Base-by-base conservation (phyloP, 2,329 filamentous ascomycete genomes). In the Pseudodiploospora longispora region DNA sequence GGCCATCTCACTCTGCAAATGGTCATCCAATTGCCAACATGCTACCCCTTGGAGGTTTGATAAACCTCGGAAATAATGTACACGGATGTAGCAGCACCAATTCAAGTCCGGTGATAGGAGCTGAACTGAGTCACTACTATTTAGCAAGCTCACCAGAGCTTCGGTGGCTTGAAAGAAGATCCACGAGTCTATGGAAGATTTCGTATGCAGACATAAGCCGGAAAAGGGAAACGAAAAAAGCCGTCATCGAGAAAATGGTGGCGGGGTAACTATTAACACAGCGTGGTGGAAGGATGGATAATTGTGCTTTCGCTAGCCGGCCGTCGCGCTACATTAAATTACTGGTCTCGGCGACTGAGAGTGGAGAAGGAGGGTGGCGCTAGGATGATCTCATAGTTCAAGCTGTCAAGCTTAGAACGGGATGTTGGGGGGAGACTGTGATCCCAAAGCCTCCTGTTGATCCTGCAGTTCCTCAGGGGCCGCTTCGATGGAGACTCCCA, bases 401-500 rank as follows among this genome's bases (percentile, higher is more conserved):
- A 37, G 40, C 30, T 40, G 47, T 40, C 30, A 38, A 36, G 49
- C 48, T 74, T 83, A 84, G 63, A 84, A 84, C 54, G 81, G 80
- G 60, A 84, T 82, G 66, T 77, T 80, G 52, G 75, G 65, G 41
- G 64, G 60, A 41, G 59, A 52, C 55, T 76, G 73, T 46, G 69
- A 66, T 46, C 74, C 75, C 40, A 75, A 58, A 48, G 66, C 63
- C 64, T 88, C 84, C 66, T 89, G 85, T 69, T 89, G 85, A 66
- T 90, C 84, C 75, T 93, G 86, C 55, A 95, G 72, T 64, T 94
- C 88, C 65, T 95, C 89, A 44, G 82, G 78, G 41, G 82, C 82
- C 42, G 86, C 80, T 73, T 95, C 89, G 55, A 95, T 87, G 39
- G 90, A 95, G 57, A 98, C 87, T 49, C 88, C 89, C 52, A 98